phyloP scores from a whole-genome alignment of 2,329 filamentous ascomycete genomes.

The Diaporthe amygdali region DNA sequence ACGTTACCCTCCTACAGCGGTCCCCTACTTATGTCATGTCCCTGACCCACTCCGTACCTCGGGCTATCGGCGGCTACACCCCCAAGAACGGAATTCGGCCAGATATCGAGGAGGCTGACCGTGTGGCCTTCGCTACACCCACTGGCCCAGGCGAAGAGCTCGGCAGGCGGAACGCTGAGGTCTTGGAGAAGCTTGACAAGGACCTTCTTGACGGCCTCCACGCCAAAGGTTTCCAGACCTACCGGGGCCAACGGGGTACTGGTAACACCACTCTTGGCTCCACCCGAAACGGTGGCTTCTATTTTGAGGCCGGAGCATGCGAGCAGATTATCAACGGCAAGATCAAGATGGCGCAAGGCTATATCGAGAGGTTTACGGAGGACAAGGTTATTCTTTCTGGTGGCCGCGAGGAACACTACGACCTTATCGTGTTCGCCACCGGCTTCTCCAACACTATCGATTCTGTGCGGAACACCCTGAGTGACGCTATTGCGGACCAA shows the following conservation, averaged over 20 bases:
- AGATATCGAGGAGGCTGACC: constrained; percentile 60
- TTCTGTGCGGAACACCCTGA: constrained; percentile 43
- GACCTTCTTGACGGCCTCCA: constrained; percentile 49
- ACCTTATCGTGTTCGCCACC: constrained; percentile 70
- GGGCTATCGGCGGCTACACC: background rate
- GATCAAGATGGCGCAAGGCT: constrained; percentile 48
- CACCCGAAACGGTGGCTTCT: constrained; percentile 52
- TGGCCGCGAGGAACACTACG: constrained; percentile 54
- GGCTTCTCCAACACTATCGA: constrained; percentile 38
- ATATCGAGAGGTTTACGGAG: constrained; percentile 50
- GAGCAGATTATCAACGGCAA: constrained; percentile 42
- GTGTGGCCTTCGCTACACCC: constrained; percentile 71
- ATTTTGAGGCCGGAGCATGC: constrained; percentile 29
- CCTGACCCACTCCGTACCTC: constrained; percentile 32
- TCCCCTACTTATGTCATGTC: constrained; percentile 66
- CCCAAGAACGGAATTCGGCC: constrained; percentile 52
- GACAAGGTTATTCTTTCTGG: constrained; percentile 48
- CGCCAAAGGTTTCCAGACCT: constrained; percentile 57
- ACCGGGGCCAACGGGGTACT: constrained; percentile 50
- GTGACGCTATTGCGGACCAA: constrained; percentile 63
- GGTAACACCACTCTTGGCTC: constrained; percentile 75
- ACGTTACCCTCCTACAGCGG: constrained; percentile 73
- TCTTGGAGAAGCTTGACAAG: constrained; percentile 45
- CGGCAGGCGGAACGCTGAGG: constrained; percentile 60
- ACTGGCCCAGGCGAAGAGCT: constrained; percentile 73